Evolutionary conservation across 2,329 filamentous ascomycete species (phyloP), one percentile per base, ranked within the genome.

Genomic region (Berkeleyomyces basicola): DNA sequence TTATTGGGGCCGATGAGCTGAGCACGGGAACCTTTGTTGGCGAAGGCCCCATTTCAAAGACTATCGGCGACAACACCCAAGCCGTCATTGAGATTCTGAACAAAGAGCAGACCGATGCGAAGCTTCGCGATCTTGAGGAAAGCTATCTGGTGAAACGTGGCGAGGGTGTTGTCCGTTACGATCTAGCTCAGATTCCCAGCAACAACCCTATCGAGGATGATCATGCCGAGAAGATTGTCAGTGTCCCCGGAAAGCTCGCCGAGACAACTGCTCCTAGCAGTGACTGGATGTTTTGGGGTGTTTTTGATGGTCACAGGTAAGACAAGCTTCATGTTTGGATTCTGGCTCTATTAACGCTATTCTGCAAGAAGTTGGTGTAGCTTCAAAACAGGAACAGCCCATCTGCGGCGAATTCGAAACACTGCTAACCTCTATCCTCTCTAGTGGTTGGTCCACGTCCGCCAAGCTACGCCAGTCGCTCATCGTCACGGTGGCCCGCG

Each of bases 281-380:
- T 66, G 95, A 99, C 74, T 99, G 93, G 93, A 97, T 97, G 90
- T 99, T 99, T 73, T 99, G 95, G 93, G 93, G 91, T 64, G 91
- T 99, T 16, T 99, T 97, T 73, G 93, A 99, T 71, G 93, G 93
- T 0, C 93, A 99, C 74, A 89, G 88, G 89, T 92, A 77, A 74
- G 82, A 80, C 42, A 4, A 16, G 11, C n/a, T 42, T 36, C 33
- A 11, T 33, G 16, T 6, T 10, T 23, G 23, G 23, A 10, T 31
- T 39, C 16, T n/a, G 7, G 3, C 7, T n/a, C 14, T 46, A n/a
- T n/a, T 3, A 31, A 59, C 14, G 2, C 14, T 16, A n/a, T 16
- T 16, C 16, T 23, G 10, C 47, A 53, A 16, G 16, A 23, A 31
- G 2, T 65, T 60, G 40, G 42, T 60, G 16, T 33, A 44, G 7